Evolutionary conservation across 257 asterid species (phyloP).

Genomic region (Solanum arcanum): DNA sequence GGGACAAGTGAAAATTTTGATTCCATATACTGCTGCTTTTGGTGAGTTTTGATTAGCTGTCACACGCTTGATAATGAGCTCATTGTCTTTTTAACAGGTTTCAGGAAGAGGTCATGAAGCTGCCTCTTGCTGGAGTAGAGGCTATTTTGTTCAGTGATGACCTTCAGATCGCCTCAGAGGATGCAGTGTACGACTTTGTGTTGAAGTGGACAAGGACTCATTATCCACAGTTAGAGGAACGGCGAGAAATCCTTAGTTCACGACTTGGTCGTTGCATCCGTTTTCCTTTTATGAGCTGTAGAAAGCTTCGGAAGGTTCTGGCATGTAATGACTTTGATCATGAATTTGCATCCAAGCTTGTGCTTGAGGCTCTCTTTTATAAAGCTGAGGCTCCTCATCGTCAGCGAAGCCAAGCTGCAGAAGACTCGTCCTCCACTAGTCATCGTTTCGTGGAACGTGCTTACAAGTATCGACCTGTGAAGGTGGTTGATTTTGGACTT

Average conservation of each 20-base stretch:
- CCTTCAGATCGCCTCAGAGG: conserved; percentile 88
- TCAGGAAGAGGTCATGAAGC: conserved; percentile 72
- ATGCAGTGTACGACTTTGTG: conserved; percentile 78
- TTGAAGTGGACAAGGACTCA: conserved; percentile 69
- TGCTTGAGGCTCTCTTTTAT: conserved; percentile 70
- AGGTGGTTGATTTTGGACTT: conserved; percentile 67
- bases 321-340: conserved; percentile 67
- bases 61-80: not conserved
- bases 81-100: conserved; percentile 29
- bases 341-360: conserved; percentile 51
- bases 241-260: conserved; percentile 53
- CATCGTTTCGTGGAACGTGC: conserved; percentile 69
- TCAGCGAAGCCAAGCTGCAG: conserved; percentile 52
- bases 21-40: not conserved
- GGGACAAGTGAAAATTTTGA: not conserved
- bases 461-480: conserved; percentile 81
- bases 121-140: conserved; percentile 87
- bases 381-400: conserved; percentile 85
- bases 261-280: conserved; percentile 66
- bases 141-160: conserved; percentile 78
- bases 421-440: conserved; percentile 37
- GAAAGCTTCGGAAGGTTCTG: conserved; percentile 70
- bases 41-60: not conserved
- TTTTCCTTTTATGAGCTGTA: conserved; percentile 70
- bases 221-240: conserved; percentile 49